These are phyloP conservation scores for Euphorbia peplus DNA, from an alignment of 345 rosid species.

Conservation along the genomic window DNA sequence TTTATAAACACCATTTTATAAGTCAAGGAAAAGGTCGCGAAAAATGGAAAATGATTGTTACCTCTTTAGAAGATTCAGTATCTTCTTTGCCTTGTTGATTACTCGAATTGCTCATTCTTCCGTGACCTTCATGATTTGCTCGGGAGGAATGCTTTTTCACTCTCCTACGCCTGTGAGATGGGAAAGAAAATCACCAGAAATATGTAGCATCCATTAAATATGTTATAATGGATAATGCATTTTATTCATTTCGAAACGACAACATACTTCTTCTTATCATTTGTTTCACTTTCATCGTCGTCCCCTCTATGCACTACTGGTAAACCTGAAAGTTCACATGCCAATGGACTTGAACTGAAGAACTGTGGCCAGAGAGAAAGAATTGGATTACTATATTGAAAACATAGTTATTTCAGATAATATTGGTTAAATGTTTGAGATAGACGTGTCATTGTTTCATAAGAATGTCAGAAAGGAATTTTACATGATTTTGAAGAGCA, in stretches of 20 bases:
- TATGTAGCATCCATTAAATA: too few relatives aligned
- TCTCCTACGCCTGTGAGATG: slow-evolving; percentile 26
- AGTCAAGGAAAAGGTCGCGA: not conserved
- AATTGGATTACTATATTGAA: too few relatives aligned
- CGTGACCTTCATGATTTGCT: slow-evolving; percentile 20
- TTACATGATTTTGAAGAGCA: slow-evolving; percentile 64
- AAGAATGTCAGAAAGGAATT: too few relatives aligned
- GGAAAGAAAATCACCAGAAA: not conserved
- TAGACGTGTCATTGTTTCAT: too few relatives aligned
- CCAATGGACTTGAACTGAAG: slow-evolving; percentile 54
- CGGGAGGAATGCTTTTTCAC: slow-evolving; percentile 28
- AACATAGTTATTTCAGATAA: too few relatives aligned
- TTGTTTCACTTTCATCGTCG: slow-evolving; percentile 26
- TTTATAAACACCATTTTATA: not conserved
- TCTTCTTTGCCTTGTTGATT: slow-evolving; percentile 24
- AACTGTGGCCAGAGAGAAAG: slow-evolving; percentile 33
- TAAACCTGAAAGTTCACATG: slow-evolving; percentile 46
- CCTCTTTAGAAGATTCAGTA: slow-evolving; percentile 47
- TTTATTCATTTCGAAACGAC: not conserved
- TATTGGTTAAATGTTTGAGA: too few relatives aligned
- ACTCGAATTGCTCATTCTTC: slow-evolving; percentile 14
- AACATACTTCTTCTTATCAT: slow-evolving; percentile 37
- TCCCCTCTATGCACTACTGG: slow-evolving; percentile 42
- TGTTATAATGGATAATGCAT: not conserved
- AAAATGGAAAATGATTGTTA: slow-evolving; percentile 5